These are phyloP conservation scores for Linum usitatissimum DNA, from an alignment of 345 rosid species.

Conservation along the genomic window DNA sequence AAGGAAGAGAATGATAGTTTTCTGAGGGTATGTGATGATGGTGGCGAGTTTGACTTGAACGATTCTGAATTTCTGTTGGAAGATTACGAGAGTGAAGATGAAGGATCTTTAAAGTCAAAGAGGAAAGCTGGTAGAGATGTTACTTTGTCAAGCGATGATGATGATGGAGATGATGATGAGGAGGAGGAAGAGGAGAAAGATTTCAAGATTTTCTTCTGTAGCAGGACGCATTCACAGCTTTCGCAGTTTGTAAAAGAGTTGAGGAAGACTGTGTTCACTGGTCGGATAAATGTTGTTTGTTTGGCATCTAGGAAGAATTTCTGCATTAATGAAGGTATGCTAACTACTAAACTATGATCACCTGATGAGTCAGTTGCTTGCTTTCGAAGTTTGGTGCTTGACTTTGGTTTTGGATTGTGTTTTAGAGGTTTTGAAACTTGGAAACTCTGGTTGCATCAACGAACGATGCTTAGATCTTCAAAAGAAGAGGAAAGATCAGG, in stretches of 20 bases:
- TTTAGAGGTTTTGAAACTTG: slow-evolving; percentile 63
- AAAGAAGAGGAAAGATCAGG: slow-evolving; percentile 42
- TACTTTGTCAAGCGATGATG: slow-evolving; percentile 63
- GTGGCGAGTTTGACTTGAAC: slow-evolving; percentile 23
- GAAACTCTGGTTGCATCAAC: slow-evolving; percentile 48
- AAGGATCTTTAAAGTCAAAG: slow-evolving; percentile 31
- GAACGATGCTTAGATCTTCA: slow-evolving; percentile 89
- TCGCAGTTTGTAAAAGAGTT: slow-evolving; percentile 79
- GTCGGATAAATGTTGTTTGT: slow-evolving; percentile 44
- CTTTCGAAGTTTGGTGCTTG: slow-evolving; percentile 1
- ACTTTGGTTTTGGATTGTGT: slow-evolving; percentile 9
- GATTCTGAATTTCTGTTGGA: slow-evolving; percentile 70
- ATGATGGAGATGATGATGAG: slow-evolving; percentile 26
- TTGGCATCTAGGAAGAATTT: slow-evolving; percentile 79
- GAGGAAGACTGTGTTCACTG: slow-evolving; percentile 53
- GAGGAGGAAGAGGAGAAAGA: slow-evolving; percentile 27
- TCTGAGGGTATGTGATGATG: slow-evolving; percentile 18
- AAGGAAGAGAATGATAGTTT: slow-evolving; percentile 18
- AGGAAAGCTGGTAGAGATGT: slow-evolving; percentile 39
- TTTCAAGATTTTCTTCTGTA: slow-evolving; percentile 68
- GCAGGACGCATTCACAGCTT: slow-evolving; percentile 92
- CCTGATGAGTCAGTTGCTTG: background rate
- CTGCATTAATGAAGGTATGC: slow-evolving; percentile 72
- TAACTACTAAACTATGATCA: background rate
- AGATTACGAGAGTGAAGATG: slow-evolving; percentile 77